Evolutionary conservation across 179 eudicot genomes (phyloP), one percentile per base, ranked within the genome.

Genomic region (Camellia oleifera): DNA sequence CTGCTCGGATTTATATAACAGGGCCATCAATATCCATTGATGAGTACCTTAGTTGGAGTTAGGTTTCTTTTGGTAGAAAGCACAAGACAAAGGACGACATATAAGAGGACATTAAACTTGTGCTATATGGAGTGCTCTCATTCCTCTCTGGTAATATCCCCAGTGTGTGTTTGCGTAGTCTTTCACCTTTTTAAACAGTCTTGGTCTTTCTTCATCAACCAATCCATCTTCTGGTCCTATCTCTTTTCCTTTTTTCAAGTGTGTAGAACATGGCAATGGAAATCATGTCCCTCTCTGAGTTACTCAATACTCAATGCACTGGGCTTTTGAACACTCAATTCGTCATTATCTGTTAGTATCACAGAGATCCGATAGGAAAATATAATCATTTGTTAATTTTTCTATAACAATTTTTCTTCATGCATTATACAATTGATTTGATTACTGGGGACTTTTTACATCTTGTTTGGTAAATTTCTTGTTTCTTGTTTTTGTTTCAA

Each of bases 321-420:
- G 84, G 88, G 61, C 90, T 88, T 84, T 87, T 92, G 82, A 89
- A 87, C 77, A 85, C 77, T 15, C 92, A 94, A 18, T 92, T 91
- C 7, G 81, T 88, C 89, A 72, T 72, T 72, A 75, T 75, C 72
- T 64, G 61, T 40, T 50, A 45, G 9, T 23, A 26, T 7, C 15
- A 23, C 23, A 65, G 23, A 50, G 52, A 48, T 4, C 52, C 52
- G 52, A 48, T 48, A 48, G 52, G 52, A 48, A 48, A 48, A 48
- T 48, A 48, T 48, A 7, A 48, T 48, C 52, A 48, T 48, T 3
- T 48, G 7, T 48, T 48, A 26, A 26, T 26, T 26, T 0, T 0
- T 26, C 32, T 26, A 1, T 26, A 26, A 26, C 32, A 26, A 26
- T 26, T 26, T 26, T 26, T 26, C 32, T 26, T 26, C 32, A 26